Evolutionary conservation across 208 protist genomes (phyloP), one percentile per base, ranked within the genome.

Genomic region (Acanthamoeba triangularis): DNA sequence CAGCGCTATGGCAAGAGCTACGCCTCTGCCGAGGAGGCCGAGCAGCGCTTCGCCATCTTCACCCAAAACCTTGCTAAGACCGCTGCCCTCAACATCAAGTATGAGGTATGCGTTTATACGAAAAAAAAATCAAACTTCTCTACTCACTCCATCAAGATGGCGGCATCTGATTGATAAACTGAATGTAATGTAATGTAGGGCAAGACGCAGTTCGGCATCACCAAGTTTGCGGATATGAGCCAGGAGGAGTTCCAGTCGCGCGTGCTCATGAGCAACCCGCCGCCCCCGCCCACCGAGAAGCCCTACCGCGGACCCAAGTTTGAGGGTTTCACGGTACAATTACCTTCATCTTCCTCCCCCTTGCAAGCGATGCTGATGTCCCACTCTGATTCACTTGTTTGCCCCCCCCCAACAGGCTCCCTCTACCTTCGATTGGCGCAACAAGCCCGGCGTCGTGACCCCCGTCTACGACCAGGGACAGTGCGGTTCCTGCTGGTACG

Each of bases 401-500:
- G 0, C 25, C 65, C 0, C 13, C 5, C 3, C 13, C 63, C n/a
- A 72, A 1, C 69, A 78, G 69, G 69, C 69, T 3, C 69, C 69
- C 0, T 23, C 4, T 6, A 0, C n/a, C 1, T 78, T 78, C 69
- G 74, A 84, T 52, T 84, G 74, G 74, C 33, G 74, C 44, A 52
- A 3, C 74, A 84, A 84, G 37, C 0, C 74, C 16, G 41, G 74
- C 33, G 25, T 84, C 18, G 18, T 84, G 37, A 84, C 74, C 44
- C 37, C 74, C 35, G 98, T 90, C 0, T 47, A 90, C 54, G 20
- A 90, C 25, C 82, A 90, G 25, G 82, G 97, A n/a, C 91, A 93
- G 37, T 99, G 98, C 97, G 99, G 99, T 95, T 99, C 98, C 30
- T 99, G 98, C 97, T 99, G 99, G 99, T 84, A 59, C 2, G 18